Evolutionary conservation across 2,329 filamentous ascomycete species (phyloP), one percentile per base, ranked within the genome.

Genomic region (Ampelomyces quisqualis): DNA sequence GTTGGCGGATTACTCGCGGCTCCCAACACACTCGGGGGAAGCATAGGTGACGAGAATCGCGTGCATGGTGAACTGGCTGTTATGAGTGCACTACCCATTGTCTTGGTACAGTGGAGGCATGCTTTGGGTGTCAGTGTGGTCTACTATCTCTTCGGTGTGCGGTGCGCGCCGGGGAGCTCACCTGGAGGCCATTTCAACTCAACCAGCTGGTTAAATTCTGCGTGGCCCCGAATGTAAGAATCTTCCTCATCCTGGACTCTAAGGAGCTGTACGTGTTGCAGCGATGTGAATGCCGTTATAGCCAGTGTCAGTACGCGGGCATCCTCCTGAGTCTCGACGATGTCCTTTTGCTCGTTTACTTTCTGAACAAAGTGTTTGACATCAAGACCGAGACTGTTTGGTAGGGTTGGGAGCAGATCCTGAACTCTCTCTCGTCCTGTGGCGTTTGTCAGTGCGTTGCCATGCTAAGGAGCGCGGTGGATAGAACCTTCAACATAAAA

Each of bases 241-340:
- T 72, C 65, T 32, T 74, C 73, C 54, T 85, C 81, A 45, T 85
- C 81, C 49, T 81, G 77, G 9, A 85, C 68, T 5, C 79, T 77
- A 18, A 86, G 73, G 10, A 86, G 74, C 46, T 85, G 81, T 35
- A 86, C 75, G 56, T 85, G 78, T 54, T 84, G 79, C 8, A 86
- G 72, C 19, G 75, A 74, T 2, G 73, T 76, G 55, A 86, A 85
- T 2, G 77, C 75, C 22, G 70, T 67, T 47, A 83, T 74, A 13
- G 79, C 80, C 42, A 73, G 72, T 43, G 72, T 76, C 22, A 84
- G 65, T 13, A 79, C 70, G 10, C 64, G 59, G 26, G 74, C 69
- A 53, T 84, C 81, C 45, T 76, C 70, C 34, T 73, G 64, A 2
- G 70, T 71, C 24, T 70, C 62, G 37, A 82, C 65, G 28, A 84